Evolutionary conservation across 208 protist genomes (phyloP).

Genomic region (Sergeia podlipaevii): DNA sequence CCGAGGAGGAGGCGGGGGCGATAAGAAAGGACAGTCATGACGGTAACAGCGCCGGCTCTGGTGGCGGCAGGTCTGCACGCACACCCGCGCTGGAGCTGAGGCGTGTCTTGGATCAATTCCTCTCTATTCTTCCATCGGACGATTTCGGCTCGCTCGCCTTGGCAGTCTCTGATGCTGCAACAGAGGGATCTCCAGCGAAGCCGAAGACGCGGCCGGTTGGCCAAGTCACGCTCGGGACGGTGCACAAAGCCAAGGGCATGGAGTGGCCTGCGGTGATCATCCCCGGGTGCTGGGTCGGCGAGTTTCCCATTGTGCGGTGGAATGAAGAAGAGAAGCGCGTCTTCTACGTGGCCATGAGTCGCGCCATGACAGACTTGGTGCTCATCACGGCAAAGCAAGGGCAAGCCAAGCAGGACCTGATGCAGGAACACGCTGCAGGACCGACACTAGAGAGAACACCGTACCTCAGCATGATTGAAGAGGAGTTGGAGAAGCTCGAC

Average conservation of each 20-base stretch:
- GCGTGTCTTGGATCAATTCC: constrained; percentile 76
- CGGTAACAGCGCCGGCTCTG: neutral
- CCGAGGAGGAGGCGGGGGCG: constrained; percentile 9
- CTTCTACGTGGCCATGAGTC: constrained; percentile 88
- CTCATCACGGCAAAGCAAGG: constrained; percentile 45
- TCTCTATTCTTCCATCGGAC: constrained; percentile 57
- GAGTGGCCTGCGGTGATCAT: constrained; percentile 85
- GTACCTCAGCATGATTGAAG: no score
- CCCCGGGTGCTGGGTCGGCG: constrained; percentile 65
- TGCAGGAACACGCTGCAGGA: no score
- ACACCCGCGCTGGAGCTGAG: constrained; percentile 31
- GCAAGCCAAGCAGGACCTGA: constrained; percentile 1
- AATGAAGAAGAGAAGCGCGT: constrained; percentile 72
- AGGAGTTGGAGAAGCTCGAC: neutral
- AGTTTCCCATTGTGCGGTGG: constrained; percentile 48
- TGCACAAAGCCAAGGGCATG: constrained; percentile 84
- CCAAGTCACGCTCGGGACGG: constrained; percentile 61
- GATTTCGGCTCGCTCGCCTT: constrained; percentile 54
- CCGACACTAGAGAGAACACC: constrained; percentile 31
- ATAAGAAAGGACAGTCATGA: neutral
- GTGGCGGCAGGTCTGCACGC: no score
- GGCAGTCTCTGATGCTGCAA: neutral
- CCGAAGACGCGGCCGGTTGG: constrained; percentile 2
- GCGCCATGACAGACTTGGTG: constrained; percentile 73
- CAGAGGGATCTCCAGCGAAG: neutral